Evolutionary conservation across 345 rosid species (phyloP).

Genomic region (Pistacia atlantica): DNA sequence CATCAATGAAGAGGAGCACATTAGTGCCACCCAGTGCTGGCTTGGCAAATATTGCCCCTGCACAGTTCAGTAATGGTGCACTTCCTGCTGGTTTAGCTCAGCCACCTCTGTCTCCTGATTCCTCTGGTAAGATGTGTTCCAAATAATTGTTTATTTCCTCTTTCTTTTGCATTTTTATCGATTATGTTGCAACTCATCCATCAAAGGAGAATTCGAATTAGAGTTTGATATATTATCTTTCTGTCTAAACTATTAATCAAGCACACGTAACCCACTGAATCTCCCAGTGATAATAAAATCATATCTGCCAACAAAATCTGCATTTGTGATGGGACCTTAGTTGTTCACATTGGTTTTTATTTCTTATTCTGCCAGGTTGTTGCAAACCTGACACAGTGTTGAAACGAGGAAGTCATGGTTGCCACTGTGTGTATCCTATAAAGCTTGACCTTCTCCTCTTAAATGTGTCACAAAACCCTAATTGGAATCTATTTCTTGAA

Average conservation of each 20-base stretch:
- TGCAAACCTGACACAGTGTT: constrained; percentile 77
- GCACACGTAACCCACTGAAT: neutral
- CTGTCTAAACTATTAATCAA: constrained; percentile 1
- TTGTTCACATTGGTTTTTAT: constrained; percentile 24
- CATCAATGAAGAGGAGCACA: constrained; percentile 56
- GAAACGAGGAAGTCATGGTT: constrained; percentile 70
- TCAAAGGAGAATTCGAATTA: neutral
- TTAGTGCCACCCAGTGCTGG: constrained; percentile 57
- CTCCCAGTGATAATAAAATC: neutral
- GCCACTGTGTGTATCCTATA: constrained; percentile 97
- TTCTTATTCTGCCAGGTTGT: constrained; percentile 57
- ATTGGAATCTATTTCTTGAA: constrained; percentile 61
- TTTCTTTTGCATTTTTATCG: neutral
- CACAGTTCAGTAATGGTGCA: constrained; percentile 53
- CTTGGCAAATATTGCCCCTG: constrained; percentile 69
- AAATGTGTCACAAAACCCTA: constrained; percentile 84
- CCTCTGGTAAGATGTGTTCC: constrained; percentile 54
- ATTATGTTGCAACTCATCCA: neutral
- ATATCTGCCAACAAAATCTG: neutral
- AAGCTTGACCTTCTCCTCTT: constrained; percentile 90
- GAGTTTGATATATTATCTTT: neutral
- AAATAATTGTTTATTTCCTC: constrained; percentile 1
- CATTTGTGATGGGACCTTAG: constrained; percentile 4
- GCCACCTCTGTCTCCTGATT: constrained; percentile 81
- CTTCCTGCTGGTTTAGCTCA: constrained; percentile 61